Evolutionary conservation across 2,329 filamentous ascomycete genomes (phyloP), one percentile per base, ranked within the genome.

Genomic region (Didymellaceae sp.): DNA sequence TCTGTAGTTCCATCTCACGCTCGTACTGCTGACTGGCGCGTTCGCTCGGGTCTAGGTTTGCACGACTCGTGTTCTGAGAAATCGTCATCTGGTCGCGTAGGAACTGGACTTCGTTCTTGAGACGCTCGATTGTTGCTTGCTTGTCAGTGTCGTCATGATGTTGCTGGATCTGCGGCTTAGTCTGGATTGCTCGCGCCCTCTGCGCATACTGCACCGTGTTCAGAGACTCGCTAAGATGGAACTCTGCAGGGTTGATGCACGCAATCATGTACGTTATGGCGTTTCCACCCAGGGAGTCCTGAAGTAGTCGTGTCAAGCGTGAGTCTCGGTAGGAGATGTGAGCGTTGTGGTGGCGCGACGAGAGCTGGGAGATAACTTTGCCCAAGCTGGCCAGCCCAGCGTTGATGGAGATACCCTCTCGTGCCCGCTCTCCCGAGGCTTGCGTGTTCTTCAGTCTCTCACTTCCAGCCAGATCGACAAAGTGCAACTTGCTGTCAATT

Each of bases 221-320:
- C 50, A 99, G 79, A 0, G 95, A 97, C 76, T 99, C 94, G 76
- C 92, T 97, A 34, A 99, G 80, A 72, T 99, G 94, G 70, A 99
- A 99, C 71, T 97, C 92, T 11, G 93, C 91, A 0, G 92, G 93
- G 1, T 93, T 99, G 22, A 99, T 92, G 75, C 94, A 99, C 7
- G 94, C 94, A 76, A 99, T 94, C 94, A 99, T 97, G 77, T 97
- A 99, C 0, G 94, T 99, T 70, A 97, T 96, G 26, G 94, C 94
- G 70, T 96, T 97, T 4, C 94, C 94, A 49, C 94, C 94, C 5
- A 99, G 81, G 0, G 94, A 99, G 74, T 99, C 94, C 78, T 99
- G 94, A 14, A 99, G 83, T 18, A 99, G 81, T 52, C 94, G 88
- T 9, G 94, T 99, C 62, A 99, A 85, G 71, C 91, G 92, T n/a